Percentiles rank a stretch among this genome's conserved stretches.
These are phyloP conservation scores for Cladosporium colombiae DNA, from an alignment of 2,329 filamentous ascomycete genomes.

Conservation along the genomic window DNA sequence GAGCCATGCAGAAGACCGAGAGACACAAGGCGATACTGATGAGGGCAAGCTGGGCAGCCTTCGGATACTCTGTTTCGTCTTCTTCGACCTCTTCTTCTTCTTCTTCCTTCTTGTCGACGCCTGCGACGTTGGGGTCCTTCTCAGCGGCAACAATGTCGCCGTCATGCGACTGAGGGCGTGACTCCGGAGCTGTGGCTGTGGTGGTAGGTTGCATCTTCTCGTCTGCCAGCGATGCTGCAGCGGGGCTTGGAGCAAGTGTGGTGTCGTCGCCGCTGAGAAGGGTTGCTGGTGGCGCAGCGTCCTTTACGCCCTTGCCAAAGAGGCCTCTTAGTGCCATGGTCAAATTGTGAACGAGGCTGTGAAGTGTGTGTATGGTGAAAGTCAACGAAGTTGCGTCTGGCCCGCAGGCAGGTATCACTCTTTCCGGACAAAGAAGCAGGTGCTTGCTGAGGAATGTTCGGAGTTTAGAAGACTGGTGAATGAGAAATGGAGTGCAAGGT, in stretches of 20 bases:
- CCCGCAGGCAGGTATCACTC: neutral
- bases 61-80: constrained; percentile 39
- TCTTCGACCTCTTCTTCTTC: constrained; percentile 31
- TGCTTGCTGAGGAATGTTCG: constrained; percentile 9
- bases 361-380: neutral
- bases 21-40: constrained; percentile 41
- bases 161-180: constrained; percentile 8
- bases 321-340: constrained; percentile 16
- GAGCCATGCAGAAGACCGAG: constrained; percentile 37
- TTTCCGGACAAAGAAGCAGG: neutral
- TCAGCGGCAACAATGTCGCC: neutral
- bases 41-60: constrained; percentile 34
- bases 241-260: constrained; percentile 15
- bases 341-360: neutral
- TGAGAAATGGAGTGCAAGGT: neutral
- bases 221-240: constrained; percentile 9
- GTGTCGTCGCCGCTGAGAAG: constrained; percentile 19
- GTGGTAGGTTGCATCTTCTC: constrained; percentile 19
- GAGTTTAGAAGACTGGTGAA: neutral
- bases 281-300: constrained; percentile 8
- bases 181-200: constrained; percentile 5
- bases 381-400: neutral
- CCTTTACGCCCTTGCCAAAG: constrained; percentile 16
- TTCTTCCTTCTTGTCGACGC: neutral
- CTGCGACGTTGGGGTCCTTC: neutral